phyloP scores from a whole-genome alignment of 164 flowering plant species.

The Chimonanthus praecox region DNA sequence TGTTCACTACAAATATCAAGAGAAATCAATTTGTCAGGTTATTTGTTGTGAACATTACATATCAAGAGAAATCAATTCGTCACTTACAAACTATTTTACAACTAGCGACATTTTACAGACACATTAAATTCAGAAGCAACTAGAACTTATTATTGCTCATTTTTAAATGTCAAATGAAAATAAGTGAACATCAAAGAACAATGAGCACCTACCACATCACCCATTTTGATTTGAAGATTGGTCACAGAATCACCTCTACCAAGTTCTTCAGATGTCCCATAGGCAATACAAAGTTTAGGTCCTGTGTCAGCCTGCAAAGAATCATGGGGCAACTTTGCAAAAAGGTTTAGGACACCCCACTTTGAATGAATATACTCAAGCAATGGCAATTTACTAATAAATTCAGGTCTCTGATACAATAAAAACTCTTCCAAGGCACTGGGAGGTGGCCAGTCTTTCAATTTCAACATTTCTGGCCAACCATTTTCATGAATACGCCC shows the following conservation, averaged over 20 bases:
- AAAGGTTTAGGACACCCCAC: conserved; percentile 92
- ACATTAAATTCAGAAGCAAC: neutral
- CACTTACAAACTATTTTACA: neutral
- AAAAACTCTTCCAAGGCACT: conserved; percentile 88
- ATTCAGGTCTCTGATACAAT: conserved; percentile 78
- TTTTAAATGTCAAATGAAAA: neutral
- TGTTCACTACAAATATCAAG: neutral
- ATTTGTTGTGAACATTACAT: neutral
- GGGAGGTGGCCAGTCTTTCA: conserved; percentile 88
- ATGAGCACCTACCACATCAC: conserved; percentile 68
- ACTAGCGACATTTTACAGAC: neutral
- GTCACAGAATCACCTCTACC: conserved; percentile 68
- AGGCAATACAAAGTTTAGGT: conserved; percentile 69
- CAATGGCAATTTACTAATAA: conserved; percentile 74
- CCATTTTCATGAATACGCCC: conserved; percentile 65
- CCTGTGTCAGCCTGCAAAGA: conserved; percentile 86
- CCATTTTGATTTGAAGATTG: conserved; percentile 67
- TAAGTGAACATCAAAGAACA: neutral
- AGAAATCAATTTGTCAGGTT: neutral
- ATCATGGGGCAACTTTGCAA: conserved; percentile 87
- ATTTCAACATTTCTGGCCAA: conserved; percentile 64
- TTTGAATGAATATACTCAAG: conserved; percentile 91
- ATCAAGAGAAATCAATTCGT: neutral
- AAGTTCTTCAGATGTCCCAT: conserved; percentile 70
- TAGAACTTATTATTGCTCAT: too few relatives aligned